phyloP scores from a whole-genome alignment of 2,329 filamentous ascomycete species.

The Venturia aucupariae region DNA sequence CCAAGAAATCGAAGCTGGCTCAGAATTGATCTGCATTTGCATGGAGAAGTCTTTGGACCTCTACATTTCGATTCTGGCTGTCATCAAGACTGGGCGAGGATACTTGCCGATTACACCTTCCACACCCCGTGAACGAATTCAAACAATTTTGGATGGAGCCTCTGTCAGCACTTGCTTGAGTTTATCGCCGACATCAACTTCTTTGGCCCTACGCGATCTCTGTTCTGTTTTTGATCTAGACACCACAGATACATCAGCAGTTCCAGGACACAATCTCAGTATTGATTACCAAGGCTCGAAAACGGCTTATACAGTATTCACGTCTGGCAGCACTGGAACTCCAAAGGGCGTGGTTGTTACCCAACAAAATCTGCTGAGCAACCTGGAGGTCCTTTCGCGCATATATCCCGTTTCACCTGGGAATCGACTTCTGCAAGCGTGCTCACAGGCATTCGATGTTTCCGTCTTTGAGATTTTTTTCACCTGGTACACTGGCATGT shows the following conservation, averaged over 20 bases:
- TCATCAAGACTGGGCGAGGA: conserved; percentile 64
- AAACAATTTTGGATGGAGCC: conserved; percentile 54
- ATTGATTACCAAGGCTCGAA: conserved; percentile 37
- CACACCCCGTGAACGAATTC: conserved; percentile 54
- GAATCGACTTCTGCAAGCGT: conserved; percentile 67
- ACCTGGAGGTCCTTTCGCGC: conserved; percentile 56
- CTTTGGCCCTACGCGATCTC: conserved; percentile 14
- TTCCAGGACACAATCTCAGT: conserved; percentile 30
- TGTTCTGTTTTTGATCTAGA: conserved; percentile 24
- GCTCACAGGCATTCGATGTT: conserved; percentile 76
- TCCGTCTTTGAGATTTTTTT: conserved; percentile 90
- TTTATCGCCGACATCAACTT: conserved; percentile 19
- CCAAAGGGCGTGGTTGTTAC: conserved; percentile 76
- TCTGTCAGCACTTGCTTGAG: conserved; percentile 40
- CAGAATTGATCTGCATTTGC: conserved; percentile 59
- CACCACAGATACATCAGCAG: conserved; percentile 22
- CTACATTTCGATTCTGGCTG: conserved; percentile 65
- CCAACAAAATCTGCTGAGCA: conserved; percentile 65
- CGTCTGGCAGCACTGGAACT: conserved; percentile 69
- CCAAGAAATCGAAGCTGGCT: conserved; percentile 36
- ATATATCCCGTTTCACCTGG: conserved; percentile 51
- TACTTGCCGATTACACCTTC: conserved; percentile 72
- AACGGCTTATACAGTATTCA: conserved; percentile 71
- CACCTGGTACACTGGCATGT: conserved; percentile 68
- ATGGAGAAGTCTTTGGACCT: conserved; percentile 68